phyloP scores from a whole-genome alignment of 495 filamentous ascomycete species.

The Penicillium antarcticum region DNA sequence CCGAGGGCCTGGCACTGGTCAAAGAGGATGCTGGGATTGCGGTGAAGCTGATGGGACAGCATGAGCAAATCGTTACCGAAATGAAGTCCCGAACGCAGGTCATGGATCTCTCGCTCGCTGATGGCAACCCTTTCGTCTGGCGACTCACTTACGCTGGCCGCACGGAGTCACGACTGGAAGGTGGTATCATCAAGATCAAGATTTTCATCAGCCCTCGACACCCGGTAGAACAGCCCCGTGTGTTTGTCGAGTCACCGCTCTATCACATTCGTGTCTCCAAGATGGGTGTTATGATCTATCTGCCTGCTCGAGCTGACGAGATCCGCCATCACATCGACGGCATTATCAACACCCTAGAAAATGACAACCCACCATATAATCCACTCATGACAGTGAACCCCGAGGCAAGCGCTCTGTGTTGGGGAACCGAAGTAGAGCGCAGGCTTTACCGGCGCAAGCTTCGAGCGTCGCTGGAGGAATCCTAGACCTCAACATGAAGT shows the following conservation, averaged over 20 bases:
- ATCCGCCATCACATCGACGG: slow-evolving; percentile 81
- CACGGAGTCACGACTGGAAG: slow-evolving; percentile 91
- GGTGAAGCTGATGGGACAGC: slow-evolving; percentile 76
- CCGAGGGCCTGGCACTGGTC: slow-evolving; percentile 60
- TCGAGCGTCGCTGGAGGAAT: slow-evolving; percentile 31
- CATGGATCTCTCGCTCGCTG: slow-evolving; percentile 69
- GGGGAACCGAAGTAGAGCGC: slow-evolving; percentile 75
- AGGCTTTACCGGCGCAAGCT: slow-evolving; percentile 81
- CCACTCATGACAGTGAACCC: slow-evolving; percentile 84
- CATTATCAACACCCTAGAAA: slow-evolving; percentile 79
- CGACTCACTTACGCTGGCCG: slow-evolving; percentile 78
- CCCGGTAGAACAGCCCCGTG: slow-evolving; percentile 86
- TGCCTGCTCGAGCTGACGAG: slow-evolving; percentile 69
- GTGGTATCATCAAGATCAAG: slow-evolving; percentile 80
- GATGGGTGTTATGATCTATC: slow-evolving; percentile 80
- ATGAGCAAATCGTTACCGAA: slow-evolving; percentile 73
- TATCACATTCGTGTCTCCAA: slow-evolving; percentile 87
- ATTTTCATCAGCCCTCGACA: slow-evolving; percentile 84
- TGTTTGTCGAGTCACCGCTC: slow-evolving; percentile 73
- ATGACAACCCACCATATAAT: slow-evolving; percentile 84
- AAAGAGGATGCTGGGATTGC: slow-evolving; percentile 71
- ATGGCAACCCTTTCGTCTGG: slow-evolving; percentile 56
- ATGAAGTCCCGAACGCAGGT: slow-evolving; percentile 65
- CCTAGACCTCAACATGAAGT: slow-evolving; percentile 27
- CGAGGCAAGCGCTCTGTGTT: slow-evolving; percentile 83